Percentiles rank a stretch among this genome's conserved stretches.
phyloP scores from a whole-genome alignment of 2,329 filamentous ascomycete genomes.

The Cladophialophora carrionii region DNA sequence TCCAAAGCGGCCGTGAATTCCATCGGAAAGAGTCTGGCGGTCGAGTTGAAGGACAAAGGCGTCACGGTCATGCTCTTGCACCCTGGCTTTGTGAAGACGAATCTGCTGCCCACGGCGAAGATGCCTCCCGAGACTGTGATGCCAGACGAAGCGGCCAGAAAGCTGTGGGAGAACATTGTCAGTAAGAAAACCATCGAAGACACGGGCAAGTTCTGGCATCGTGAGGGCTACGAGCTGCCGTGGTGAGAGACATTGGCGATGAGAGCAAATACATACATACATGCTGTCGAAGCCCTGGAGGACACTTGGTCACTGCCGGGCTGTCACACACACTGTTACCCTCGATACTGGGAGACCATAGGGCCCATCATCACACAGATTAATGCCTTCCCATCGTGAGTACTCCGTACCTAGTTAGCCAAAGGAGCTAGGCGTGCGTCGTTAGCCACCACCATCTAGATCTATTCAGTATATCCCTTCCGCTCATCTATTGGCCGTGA shows the following conservation, averaged over 20 bases:
- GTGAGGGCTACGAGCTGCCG: conserved; percentile 50
- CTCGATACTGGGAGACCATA: too few species aligned
- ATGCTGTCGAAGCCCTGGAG: too few species aligned
- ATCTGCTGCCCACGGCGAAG: conserved; percentile 38
- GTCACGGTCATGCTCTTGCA: conserved; percentile 51
- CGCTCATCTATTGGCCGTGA: not conserved
- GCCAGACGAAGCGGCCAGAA: conserved; percentile 51
- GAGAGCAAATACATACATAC: not conserved
- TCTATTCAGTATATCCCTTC: not conserved
- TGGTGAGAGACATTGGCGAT: conserved; percentile 43
- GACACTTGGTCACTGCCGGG: too few species aligned
- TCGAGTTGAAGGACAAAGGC: conserved; percentile 49
- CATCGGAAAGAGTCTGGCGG: conserved; percentile 50
- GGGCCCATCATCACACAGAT: too few species aligned
- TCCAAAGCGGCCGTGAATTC: conserved; percentile 53
- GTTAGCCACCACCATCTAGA: not conserved
- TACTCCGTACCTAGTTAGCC: too few species aligned
- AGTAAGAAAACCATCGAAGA: conserved; percentile 47
- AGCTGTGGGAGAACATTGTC: conserved; percentile 49
- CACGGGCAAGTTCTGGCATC: conserved; percentile 52
- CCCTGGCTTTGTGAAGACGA: conserved; percentile 50
- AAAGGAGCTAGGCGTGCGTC: too few species aligned
- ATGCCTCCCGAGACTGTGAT: conserved; percentile 46
- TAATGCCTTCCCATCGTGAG: too few species aligned
- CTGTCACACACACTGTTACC: too few species aligned